These are phyloP conservation scores for Daldinia sp. DNA, from an alignment of 2,329 filamentous ascomycete genomes.

Conservation along the genomic window DNA sequence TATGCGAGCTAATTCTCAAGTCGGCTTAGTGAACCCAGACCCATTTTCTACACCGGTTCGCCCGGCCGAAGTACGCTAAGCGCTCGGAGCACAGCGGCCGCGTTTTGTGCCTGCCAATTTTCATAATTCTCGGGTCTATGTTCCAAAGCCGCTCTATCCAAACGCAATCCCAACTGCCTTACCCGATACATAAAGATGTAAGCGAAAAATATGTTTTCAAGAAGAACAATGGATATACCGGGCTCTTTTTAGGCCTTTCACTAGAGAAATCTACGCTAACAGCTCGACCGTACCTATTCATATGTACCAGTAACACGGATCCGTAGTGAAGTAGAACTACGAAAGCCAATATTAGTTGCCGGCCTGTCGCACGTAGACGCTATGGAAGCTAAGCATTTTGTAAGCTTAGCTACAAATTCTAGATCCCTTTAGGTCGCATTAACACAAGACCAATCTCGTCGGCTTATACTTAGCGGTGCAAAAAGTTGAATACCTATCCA, in stretches of 20 bases:
- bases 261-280: not conserved
- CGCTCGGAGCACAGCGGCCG: not conserved
- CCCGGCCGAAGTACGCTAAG: not conserved
- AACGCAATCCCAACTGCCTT: not conserved
- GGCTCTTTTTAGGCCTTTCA: not conserved
- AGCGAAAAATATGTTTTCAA: not conserved
- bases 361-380: not conserved
- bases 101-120: not conserved
- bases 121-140: not conserved
- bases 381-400: conserved; percentile 1
- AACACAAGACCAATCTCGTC: not conserved
- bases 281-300: not conserved
- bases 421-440: not conserved
- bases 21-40: not conserved
- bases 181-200: not conserved
- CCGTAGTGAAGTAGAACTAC: not conserved
- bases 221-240: too few relatives aligned
- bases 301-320: too few relatives aligned
- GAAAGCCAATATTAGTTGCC: conserved; percentile 1
- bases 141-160: not conserved
- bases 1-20: not conserved
- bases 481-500: not conserved
- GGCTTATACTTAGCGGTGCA: not conserved
- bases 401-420: not conserved
- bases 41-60: not conserved